These are phyloP conservation scores for Ampelomyces quisqualis DNA, from an alignment of 2,329 filamentous ascomycete species.

Conservation along the genomic window DNA sequence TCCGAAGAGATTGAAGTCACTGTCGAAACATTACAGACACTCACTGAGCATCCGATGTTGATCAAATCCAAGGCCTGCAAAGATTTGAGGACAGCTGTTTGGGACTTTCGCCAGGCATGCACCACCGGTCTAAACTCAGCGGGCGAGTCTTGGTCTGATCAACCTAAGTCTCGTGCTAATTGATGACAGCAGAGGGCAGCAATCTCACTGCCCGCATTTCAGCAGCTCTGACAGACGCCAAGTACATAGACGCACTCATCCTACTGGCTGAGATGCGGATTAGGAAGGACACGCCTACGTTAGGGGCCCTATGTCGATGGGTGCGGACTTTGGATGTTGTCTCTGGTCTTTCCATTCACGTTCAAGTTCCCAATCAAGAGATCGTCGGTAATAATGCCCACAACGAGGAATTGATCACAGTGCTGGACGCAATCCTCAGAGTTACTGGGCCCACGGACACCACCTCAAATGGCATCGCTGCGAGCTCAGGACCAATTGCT, in stretches of 20 bases:
- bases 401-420: slow-evolving; percentile 55
- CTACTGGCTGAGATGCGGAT: slow-evolving; percentile 70
- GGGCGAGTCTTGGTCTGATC: slow-evolving; percentile 44
- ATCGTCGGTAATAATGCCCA: slow-evolving; percentile 46
- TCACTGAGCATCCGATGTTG: slow-evolving; percentile 60
- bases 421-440: slow-evolving; percentile 65
- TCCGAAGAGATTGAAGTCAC: slow-evolving; percentile 67
- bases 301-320: slow-evolving; percentile 71
- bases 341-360: slow-evolving; percentile 62
- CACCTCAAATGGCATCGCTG: slow-evolving; percentile 25
- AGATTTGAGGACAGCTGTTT: slow-evolving; percentile 65
- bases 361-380: slow-evolving; percentile 44
- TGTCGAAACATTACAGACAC: slow-evolving; percentile 62
- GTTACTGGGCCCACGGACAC: slow-evolving; percentile 63
- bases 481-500: slow-evolving; percentile 52
- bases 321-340: slow-evolving; percentile 70
- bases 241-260: slow-evolving; percentile 65
- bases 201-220: slow-evolving; percentile 68
- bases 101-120: slow-evolving; percentile 68
- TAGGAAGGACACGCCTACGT: slow-evolving; percentile 63
- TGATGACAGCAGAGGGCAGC: slow-evolving; percentile 49
- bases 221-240: slow-evolving; percentile 64
- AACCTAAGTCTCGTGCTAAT: too few relatives aligned
- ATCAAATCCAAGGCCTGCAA: slow-evolving; percentile 70
- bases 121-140: slow-evolving; percentile 64